Evolutionary conservation across 1,139 yeast species (phyloP).

Genomic region (Geotrichum carabidarum): DNA sequence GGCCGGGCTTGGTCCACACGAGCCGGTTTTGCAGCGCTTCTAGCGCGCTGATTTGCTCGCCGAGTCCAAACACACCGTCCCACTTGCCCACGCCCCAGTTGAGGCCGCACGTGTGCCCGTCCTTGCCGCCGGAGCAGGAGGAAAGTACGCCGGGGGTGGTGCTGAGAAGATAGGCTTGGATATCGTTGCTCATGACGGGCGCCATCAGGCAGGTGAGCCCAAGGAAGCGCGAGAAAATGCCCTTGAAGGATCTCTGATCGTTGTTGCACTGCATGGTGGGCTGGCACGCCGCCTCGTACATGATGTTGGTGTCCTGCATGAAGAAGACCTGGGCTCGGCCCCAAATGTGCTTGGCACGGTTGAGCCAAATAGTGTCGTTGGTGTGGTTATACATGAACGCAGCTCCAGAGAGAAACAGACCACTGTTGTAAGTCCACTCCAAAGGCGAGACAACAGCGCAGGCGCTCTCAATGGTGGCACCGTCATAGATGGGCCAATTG

Average conservation of each 20-base stretch:
- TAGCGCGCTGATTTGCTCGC: conserved; percentile 87
- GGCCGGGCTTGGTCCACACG: conserved; percentile 39
- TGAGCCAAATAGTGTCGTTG: conserved; percentile 62
- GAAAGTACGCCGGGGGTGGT: conserved; percentile 78
- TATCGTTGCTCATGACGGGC: conserved; percentile 54
- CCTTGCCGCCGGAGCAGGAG: conserved; percentile 80
- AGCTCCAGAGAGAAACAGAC: conserved; percentile 70
- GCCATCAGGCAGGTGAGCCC: conserved; percentile 69
- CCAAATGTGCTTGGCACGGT: conserved; percentile 42
- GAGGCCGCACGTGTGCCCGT: conserved; percentile 85
- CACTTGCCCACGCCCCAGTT: conserved; percentile 67
- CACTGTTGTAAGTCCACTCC: conserved; percentile 89
- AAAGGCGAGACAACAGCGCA: conserved; percentile 56
- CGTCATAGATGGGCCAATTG: conserved; percentile 59
- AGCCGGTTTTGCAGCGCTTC: conserved; percentile 63
- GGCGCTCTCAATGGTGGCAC: conserved; percentile 58
- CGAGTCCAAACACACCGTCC: conserved; percentile 80
- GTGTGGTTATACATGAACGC: conserved; percentile 80
- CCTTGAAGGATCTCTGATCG: conserved; percentile 89
- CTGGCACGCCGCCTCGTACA: conserved; percentile 84
- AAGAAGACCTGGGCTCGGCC: conserved; percentile 53
- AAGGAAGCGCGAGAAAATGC: conserved; percentile 69
- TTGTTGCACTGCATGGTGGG: conserved; percentile 57
- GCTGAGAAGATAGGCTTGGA: conserved; percentile 49
- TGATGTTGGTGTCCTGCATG: conserved; percentile 51